These are phyloP conservation scores for Neofusicoccum kwambonambiense DNA, from an alignment of 2,329 filamentous ascomycete genomes.

Conservation along the genomic window DNA sequence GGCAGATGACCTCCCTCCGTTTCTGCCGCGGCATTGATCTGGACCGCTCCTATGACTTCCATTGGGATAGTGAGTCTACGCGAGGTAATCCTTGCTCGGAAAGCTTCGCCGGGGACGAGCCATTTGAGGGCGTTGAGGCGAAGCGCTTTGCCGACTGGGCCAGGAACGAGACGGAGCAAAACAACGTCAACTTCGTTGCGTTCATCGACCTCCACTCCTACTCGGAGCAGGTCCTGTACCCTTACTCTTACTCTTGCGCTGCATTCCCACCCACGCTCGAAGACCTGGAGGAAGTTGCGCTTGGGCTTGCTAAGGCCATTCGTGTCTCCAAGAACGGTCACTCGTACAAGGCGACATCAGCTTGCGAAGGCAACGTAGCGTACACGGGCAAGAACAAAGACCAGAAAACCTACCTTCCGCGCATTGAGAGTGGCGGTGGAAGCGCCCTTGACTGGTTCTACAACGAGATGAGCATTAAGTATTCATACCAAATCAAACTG, in stretches of 20 bases:
- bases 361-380: constrained; percentile 75
- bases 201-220: constrained; percentile 92
- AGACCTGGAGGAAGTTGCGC: constrained; percentile 85
- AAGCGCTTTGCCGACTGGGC: constrained; percentile 77
- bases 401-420: constrained; percentile 42
- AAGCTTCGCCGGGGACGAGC: constrained; percentile 77
- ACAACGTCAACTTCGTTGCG: constrained; percentile 75
- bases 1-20: constrained; percentile 75
- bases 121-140: constrained; percentile 83
- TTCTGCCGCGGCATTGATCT: constrained; percentile 89
- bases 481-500: constrained; percentile 91
- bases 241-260: constrained; percentile 82
- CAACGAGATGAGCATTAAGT: constrained; percentile 76
- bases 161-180: constrained; percentile 68
- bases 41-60: constrained; percentile 80
- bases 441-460: constrained; percentile 95
- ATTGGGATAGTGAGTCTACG: constrained; percentile 70
- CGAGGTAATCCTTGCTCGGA: constrained; percentile 82
- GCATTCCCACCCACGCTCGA: constrained; percentile 80
- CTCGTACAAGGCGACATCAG: constrained; percentile 65
- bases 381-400: constrained; percentile 33
- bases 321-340: constrained; percentile 72
- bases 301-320: constrained; percentile 86
- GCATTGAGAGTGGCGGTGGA: constrained; percentile 75
- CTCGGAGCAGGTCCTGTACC: constrained; percentile 90